phyloP scores from a whole-genome alignment of 306 rosid species.

The Trichosanthes truncata region DNA sequence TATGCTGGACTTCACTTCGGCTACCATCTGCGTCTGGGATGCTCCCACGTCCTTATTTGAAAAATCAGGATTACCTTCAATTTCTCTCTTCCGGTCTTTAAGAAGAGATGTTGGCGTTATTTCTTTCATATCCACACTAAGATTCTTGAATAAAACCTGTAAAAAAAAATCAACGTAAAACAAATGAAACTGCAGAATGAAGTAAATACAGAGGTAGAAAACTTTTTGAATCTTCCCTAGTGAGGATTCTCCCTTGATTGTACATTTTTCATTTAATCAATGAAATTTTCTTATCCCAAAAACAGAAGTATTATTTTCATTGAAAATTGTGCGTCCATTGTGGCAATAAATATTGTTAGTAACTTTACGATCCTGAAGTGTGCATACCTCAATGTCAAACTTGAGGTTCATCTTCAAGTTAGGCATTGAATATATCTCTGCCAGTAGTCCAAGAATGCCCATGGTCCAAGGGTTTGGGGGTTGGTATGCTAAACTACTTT shows the following conservation, averaged over 20 bases:
- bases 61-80: constrained; percentile 99
- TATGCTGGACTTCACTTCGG: constrained; percentile 63
- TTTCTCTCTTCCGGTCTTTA: constrained; percentile 80
- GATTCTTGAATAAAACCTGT: constrained; percentile 88
- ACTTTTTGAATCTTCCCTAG: not conserved
- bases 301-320: not conserved
- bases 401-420: constrained; percentile 98
- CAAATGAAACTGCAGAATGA: not conserved
- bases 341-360: not conserved
- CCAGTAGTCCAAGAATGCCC: constrained; percentile 98
- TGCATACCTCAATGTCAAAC: constrained; percentile 89
- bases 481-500: constrained; percentile 85
- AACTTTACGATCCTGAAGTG: not conserved
- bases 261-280: not conserved
- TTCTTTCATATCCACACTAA: constrained; percentile 90
- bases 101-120: constrained; percentile 84
- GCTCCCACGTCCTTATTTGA: constrained; percentile 89
- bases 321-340: not conserved
- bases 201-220: not conserved
- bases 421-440: constrained; percentile 97
- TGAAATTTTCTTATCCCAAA: not conserved
- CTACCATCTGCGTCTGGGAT: constrained; percentile 63
- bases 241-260: not conserved
- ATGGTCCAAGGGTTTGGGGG: constrained; percentile 99
- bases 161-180: constrained; percentile 14